Evolutionary conservation across 805 yeast genomes (phyloP), one percentile per base, ranked within the genome.

Genomic region (Blastobotrys terrestris): DNA sequence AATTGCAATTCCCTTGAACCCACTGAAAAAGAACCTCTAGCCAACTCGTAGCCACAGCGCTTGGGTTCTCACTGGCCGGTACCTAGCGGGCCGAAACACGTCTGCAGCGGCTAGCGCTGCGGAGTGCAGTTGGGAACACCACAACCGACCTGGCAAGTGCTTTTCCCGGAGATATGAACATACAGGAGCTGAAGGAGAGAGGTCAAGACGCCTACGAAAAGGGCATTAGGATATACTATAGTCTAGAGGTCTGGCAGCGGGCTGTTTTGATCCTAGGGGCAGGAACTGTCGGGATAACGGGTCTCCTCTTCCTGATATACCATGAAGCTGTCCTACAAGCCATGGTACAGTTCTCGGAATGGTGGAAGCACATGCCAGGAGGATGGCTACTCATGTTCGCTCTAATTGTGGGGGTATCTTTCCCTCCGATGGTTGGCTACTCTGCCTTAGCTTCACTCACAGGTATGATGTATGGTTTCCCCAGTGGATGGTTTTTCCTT

Each of bases 361-460:
- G 54, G 44, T 70, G 69, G 63, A 57, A 63, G 18, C 58, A 58
- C 35, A 58, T 67, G 51, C 62, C 60, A 19, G 64, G 64, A 16
- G 73, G 74, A 44, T 64, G 70, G 57, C 53, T 70, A 2, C 54
- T 72, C 2, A 58, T 91, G 53, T 77, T 83, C 49, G 15, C 67
- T 2, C 65, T 84, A 46, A 68, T 90, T 2, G 78, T 84, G 58
- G 22, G 76, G 1, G 90, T 91, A 3, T 82, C 94, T 0, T 91
- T 92, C 72, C 98, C 99, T 1, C 99, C 98, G 1, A 58, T 92
- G 59, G 67, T 89, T 35, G 99, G 99, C 1, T 91, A 84, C 69
- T 77, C 92, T 3, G 75, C 84, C 18, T 67, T 87, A 16, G 77
- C 85, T 16, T 76, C 85, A 46, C 64, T 84, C 14, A 73, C 82